Evolutionary conservation across 352 stramenopile genomes (phyloP).

Genomic region (Globisporangium viniferum): DNA sequence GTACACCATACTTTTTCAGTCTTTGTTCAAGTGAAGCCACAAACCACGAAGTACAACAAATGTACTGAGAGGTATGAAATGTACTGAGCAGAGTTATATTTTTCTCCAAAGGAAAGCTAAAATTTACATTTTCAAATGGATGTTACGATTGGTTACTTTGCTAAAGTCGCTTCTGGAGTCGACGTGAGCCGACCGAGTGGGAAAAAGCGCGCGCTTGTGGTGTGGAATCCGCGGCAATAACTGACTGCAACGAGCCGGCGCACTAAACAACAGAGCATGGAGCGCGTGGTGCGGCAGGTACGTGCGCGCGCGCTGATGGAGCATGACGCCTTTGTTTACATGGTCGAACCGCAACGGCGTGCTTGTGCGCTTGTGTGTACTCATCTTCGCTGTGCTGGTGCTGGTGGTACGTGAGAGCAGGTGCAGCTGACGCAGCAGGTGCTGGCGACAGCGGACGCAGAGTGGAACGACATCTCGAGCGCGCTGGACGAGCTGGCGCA

Average conservation of each 20-base stretch:
- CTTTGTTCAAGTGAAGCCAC: too few relatives aligned
- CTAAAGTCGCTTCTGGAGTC: too few relatives aligned
- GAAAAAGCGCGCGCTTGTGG: too few relatives aligned
- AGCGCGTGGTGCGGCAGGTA: constrained; percentile 22
- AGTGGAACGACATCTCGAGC: constrained; percentile 42
- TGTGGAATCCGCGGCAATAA: not conserved
- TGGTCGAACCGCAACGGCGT: not conserved
- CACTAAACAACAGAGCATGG: constrained; percentile 10
- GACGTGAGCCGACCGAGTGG: too few relatives aligned
- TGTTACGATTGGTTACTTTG: too few relatives aligned
- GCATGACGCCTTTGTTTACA: too few relatives aligned
- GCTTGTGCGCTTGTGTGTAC: not conserved
- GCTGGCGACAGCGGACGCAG: constrained; percentile 21
- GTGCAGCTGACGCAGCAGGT: constrained; percentile 38
- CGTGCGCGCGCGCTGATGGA: not conserved
- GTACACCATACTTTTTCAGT: too few relatives aligned
- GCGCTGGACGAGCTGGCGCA: constrained; percentile 44
- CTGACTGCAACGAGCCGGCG: not conserved
- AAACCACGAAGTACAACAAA: too few relatives aligned
- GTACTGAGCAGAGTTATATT: too few relatives aligned
- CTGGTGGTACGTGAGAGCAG: constrained; percentile 21
- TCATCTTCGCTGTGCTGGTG: not conserved
- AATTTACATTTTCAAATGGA: too few relatives aligned
- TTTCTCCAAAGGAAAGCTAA: too few relatives aligned
- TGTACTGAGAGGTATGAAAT: too few relatives aligned